phyloP scores from a whole-genome alignment of 805 yeast genomes.

The Yamadazyma olivae region DNA sequence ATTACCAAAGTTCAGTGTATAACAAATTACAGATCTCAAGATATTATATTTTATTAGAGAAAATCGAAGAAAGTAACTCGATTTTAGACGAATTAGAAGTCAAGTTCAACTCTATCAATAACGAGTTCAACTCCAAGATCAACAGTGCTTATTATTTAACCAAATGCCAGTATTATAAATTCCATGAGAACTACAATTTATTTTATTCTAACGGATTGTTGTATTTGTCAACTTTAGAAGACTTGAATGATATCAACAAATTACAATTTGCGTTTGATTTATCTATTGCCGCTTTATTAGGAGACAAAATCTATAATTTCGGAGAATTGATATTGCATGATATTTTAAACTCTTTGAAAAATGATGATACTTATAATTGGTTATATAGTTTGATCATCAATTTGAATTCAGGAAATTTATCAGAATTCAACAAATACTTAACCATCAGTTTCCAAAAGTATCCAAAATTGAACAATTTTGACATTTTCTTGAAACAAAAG shows the following conservation, averaged over 20 bases:
- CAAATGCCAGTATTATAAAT: constrained; percentile 70
- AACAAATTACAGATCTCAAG: constrained; percentile 68
- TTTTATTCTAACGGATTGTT: constrained; percentile 80
- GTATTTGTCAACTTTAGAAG: constrained; percentile 55
- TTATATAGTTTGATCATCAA: constrained; percentile 65
- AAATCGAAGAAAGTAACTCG: constrained; percentile 58
- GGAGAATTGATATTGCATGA: constrained; percentile 94
- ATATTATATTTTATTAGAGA: constrained; percentile 53
- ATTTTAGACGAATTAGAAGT: constrained; percentile 60
- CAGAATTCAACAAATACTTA: constrained; percentile 53
- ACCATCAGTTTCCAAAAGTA: constrained; percentile 34
- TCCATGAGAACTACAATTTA: constrained; percentile 72
- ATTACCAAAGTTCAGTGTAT: constrained; percentile 42
- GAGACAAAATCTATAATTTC: constrained; percentile 90
- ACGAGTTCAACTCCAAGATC: constrained; percentile 47
- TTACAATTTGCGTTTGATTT: constrained; percentile 65
- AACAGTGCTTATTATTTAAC: constrained; percentile 83
- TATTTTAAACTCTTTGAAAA: constrained; percentile 52
- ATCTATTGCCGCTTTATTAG: constrained; percentile 81
- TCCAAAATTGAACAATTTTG: constrained; percentile 57
- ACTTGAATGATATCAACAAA: constrained; percentile 33
- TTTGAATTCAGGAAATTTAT: constrained; percentile 76
- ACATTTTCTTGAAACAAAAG: constrained; percentile 78
- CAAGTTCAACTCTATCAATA: constrained; percentile 26
- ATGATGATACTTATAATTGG: constrained; percentile 56